Evolutionary conservation across 257 asterid species (phyloP).

Genomic region (Capsicum pubescens): DNA sequence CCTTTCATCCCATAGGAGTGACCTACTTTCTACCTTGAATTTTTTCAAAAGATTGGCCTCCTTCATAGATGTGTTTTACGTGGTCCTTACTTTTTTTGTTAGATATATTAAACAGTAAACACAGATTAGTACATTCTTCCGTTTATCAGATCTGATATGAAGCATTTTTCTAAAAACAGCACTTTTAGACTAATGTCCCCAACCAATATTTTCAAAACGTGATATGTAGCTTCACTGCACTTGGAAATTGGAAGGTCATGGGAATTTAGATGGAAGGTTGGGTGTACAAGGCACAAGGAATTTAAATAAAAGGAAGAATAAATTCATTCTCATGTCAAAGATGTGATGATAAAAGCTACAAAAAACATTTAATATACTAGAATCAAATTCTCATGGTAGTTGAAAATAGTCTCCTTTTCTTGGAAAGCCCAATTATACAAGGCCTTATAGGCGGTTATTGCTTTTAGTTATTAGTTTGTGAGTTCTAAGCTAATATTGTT

Average conservation of each 20-base stretch:
- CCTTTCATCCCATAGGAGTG: not conserved
- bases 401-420: not conserved
- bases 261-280: not conserved
- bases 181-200: not conserved
- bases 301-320: not conserved
- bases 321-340: not conserved
- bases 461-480: not conserved
- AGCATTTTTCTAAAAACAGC: not conserved
- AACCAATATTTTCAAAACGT: not conserved
- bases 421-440: not conserved
- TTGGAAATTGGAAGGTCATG: not conserved
- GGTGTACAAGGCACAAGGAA: not conserved
- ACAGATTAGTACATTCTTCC: not conserved
- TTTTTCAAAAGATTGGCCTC: not conserved
- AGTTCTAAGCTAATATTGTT: not conserved
- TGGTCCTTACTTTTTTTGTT: not conserved
- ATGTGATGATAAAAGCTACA: not conserved
- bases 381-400: constrained; percentile 5
- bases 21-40: not conserved
- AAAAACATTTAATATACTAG: not conserved
- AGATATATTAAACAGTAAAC: not conserved
- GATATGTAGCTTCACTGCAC: not conserved
- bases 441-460: not conserved
- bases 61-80: not conserved
- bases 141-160: not conserved